Conservation (phyloP, 805 yeast species). For the Lipomyces spencermartinsiae region DNA sequence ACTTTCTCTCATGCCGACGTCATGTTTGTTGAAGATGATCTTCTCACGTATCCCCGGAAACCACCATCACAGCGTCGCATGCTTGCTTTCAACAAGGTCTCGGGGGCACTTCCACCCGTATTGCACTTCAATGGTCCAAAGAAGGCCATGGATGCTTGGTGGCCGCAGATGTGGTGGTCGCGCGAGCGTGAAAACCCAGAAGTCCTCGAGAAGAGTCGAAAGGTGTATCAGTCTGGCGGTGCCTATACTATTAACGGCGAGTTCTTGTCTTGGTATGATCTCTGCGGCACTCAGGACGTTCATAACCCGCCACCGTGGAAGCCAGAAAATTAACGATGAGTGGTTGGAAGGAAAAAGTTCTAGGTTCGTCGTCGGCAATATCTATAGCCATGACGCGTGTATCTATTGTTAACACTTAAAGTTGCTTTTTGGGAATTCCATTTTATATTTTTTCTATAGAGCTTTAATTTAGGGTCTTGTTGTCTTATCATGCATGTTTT, state of each 20-base stretch:
- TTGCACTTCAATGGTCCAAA: conserved; percentile 39
- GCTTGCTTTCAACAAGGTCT: conserved; percentile 35
- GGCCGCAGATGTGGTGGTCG: conserved; percentile 39
- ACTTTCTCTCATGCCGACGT: conserved; percentile 36
- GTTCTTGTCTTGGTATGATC: conserved; percentile 32
- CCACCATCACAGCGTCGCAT: conserved; percentile 23
- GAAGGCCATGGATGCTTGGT: conserved; percentile 37
- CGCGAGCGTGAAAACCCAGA: conserved; percentile 19
- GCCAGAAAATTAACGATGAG: neutral
- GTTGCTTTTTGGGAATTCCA: neutral
- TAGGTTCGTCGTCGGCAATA: neutral
- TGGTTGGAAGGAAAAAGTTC: neutral
- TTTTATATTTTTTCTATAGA: neutral
- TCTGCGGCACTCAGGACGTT: conserved; percentile 31
- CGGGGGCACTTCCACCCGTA: conserved; percentile 30
- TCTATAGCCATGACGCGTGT: neutral
- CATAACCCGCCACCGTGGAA: conserved; percentile 21
- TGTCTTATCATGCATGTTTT: neutral
- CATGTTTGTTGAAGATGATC: conserved; percentile 31
- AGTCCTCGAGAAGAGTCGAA: conserved; percentile 20
- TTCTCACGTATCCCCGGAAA: conserved; percentile 29
- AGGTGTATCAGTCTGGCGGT: conserved; percentile 35
- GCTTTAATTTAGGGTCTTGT: neutral
- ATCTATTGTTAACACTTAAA: neutral
- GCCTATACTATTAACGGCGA: conserved; percentile 32